phyloP scores from a whole-genome alignment of 176 grass and related monocot species.

The Ensete ventricosum region DNA sequence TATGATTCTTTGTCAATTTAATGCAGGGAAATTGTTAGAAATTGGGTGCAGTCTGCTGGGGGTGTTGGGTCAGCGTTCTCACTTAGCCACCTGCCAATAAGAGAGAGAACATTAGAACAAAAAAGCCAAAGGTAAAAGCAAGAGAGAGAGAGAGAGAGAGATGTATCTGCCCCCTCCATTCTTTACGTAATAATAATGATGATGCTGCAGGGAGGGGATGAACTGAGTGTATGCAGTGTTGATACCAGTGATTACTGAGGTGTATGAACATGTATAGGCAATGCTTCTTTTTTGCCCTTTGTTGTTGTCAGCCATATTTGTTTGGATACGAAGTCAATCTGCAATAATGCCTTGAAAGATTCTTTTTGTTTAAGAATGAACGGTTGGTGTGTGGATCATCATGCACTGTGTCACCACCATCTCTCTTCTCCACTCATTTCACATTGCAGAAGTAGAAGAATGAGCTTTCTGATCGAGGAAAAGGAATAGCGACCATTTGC shows the following conservation, averaged over 20 bases:
- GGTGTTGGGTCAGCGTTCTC: slow-evolving; percentile 41
- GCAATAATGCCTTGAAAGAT: background rate
- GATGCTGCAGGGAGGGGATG: background rate
- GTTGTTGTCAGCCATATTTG: background rate
- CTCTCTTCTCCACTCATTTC: too few species aligned
- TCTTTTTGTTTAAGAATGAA: background rate
- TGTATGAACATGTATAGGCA: slow-evolving; percentile 8
- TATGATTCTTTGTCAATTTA: background rate
- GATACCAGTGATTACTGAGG: background rate
- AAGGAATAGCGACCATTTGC: too few species aligned
- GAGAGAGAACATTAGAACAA: background rate
- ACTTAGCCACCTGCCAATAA: slow-evolving; percentile 42
- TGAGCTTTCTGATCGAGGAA: too few species aligned
- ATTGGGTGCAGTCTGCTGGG: slow-evolving; percentile 43
- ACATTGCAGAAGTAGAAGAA: too few species aligned
- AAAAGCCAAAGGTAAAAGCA: background rate
- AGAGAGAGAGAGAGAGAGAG: background rate
- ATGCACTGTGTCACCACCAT: too few species aligned
- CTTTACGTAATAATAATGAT: background rate
- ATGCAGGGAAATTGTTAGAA: slow-evolving; percentile 70
- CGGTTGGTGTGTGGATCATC: too few species aligned
- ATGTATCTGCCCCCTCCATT: background rate
- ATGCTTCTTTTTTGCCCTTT: background rate
- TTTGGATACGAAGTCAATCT: slow-evolving; percentile 9
- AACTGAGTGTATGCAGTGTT: slow-evolving; percentile 6